These are phyloP conservation scores for Apiospora rasikravindrae DNA, from an alignment of 2,329 filamentous ascomycete genomes.

Conservation along the genomic window DNA sequence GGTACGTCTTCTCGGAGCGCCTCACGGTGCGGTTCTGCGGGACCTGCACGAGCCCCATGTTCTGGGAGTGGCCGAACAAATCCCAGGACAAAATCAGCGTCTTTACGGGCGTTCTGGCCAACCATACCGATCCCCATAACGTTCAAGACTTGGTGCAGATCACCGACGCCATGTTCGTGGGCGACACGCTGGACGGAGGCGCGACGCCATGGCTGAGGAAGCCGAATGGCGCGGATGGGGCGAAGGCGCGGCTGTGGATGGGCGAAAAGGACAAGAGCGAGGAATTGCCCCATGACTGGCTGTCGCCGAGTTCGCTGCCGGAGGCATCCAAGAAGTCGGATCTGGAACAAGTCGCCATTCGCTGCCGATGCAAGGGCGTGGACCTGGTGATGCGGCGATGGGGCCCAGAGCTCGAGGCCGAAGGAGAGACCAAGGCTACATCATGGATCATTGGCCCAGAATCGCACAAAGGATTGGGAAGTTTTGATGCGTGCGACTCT, in stretches of 20 bases:
- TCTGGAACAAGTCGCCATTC: slow-evolving; percentile 40
- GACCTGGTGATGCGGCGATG: slow-evolving; percentile 45
- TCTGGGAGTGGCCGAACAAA: slow-evolving; percentile 40
- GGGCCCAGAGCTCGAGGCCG: slow-evolving; percentile 34
- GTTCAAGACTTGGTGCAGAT: slow-evolving; percentile 39
- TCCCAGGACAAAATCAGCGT: slow-evolving; percentile 35
- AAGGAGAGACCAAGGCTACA: slow-evolving; percentile 36
- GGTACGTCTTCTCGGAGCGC: slow-evolving; percentile 43
- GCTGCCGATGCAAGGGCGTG: slow-evolving; percentile 54
- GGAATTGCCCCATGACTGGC: slow-evolving; percentile 41
- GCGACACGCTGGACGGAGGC: slow-evolving; percentile 59
- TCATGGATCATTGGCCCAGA: slow-evolving; percentile 50
- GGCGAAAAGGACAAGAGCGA: slow-evolving; percentile 29
- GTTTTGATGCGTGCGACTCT: slow-evolving; percentile 53
- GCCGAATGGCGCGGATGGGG: slow-evolving; percentile 37
- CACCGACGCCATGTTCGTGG: slow-evolving; percentile 49
- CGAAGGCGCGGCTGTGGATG: slow-evolving; percentile 34
- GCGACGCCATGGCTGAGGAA: slow-evolving; percentile 51
- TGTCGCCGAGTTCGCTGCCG: slow-evolving; percentile 24
- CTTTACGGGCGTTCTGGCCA: slow-evolving; percentile 45
- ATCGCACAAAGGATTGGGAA: slow-evolving; percentile 45
- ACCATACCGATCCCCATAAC: slow-evolving; percentile 27
- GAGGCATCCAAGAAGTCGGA: slow-evolving; percentile 26
- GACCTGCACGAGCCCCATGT: slow-evolving; percentile 50
- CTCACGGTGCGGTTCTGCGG: slow-evolving; percentile 47